phyloP scores from a whole-genome alignment of 2,329 filamentous ascomycete species.

The Nothomitra cinnamomea region DNA sequence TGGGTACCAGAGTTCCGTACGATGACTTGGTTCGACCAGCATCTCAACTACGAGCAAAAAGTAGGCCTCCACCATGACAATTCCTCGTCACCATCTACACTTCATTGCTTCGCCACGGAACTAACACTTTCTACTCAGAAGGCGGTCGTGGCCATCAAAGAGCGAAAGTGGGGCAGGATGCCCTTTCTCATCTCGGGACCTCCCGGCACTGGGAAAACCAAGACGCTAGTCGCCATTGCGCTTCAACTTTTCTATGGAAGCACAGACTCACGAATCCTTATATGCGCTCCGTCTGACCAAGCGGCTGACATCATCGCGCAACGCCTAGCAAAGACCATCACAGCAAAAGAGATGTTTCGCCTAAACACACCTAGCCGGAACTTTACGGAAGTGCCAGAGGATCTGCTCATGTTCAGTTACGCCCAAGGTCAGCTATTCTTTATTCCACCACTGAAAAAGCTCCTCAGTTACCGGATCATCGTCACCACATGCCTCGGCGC shows the following conservation, averaged over 20 bases:
- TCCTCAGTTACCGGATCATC: conserved; percentile 26
- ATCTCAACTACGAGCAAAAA: conserved; percentile 30
- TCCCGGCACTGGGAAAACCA: conserved; percentile 35
- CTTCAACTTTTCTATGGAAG: conserved; percentile 16
- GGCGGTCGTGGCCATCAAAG: conserved; percentile 26
- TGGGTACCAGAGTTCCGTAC: conserved; percentile 18
- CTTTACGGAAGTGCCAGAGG: conserved; percentile 25
- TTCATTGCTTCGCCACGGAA: not conserved
- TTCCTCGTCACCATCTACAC: not conserved
- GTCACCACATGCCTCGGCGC: conserved; percentile 26
- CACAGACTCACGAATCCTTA: conserved; percentile 20
- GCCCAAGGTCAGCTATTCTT: conserved; percentile 25
- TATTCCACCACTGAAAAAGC: conserved; percentile 21
- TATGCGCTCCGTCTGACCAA: conserved; percentile 29
- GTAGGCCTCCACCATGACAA: conserved; percentile 3
- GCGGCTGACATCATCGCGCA: conserved; percentile 28
- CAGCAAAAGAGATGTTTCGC: conserved; percentile 23
- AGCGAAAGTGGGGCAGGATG: conserved; percentile 25
- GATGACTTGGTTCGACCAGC: conserved; percentile 22
- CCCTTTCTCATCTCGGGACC: conserved; percentile 32
- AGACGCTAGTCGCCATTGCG: conserved; percentile 30
- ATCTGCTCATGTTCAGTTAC: conserved; percentile 23
- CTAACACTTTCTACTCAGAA: conserved; percentile 14
- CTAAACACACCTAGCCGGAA: conserved; percentile 24
- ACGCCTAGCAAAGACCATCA: conserved; percentile 22